phyloP scores from a whole-genome alignment of 2,329 filamentous ascomycete genomes.

The Cordyceps cicadae region DNA sequence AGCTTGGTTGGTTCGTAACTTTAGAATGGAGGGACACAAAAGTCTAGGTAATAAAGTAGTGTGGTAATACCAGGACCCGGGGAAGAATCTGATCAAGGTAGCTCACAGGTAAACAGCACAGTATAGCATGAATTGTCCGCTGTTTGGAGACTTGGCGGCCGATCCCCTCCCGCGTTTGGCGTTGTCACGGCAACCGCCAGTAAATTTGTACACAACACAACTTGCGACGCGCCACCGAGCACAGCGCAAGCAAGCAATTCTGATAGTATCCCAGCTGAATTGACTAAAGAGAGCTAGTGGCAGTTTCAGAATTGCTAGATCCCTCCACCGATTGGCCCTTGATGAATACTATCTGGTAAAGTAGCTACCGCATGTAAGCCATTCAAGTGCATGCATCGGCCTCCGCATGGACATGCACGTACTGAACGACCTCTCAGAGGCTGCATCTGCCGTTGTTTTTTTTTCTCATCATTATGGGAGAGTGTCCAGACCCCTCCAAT shows the following conservation, averaged over 20 bases:
- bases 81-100: background rate
- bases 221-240: background rate
- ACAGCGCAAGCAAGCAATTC: background rate
- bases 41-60: background rate
- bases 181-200: slow-evolving; percentile 9
- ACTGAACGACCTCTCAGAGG: background rate
- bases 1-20: background rate
- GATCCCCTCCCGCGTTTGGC: slow-evolving; percentile 1
- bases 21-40: background rate
- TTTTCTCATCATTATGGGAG: background rate
- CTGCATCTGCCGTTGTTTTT: background rate
- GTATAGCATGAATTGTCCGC: background rate
- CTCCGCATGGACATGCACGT: no score
- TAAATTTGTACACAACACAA: background rate
- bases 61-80: no score
- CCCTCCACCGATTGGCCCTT: background rate
- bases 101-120: background rate
- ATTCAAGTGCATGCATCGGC: background rate
- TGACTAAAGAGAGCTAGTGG: background rate
- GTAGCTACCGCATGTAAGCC: background rate
- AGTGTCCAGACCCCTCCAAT: background rate
- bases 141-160: slow-evolving; percentile 1
- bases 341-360: background rate
- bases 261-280: background rate
- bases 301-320: slow-evolving; percentile 10